Evolutionary conservation across 2,329 filamentous ascomycete species (phyloP).

Genomic region (Pseudovirgaria hyperparasitica): DNA sequence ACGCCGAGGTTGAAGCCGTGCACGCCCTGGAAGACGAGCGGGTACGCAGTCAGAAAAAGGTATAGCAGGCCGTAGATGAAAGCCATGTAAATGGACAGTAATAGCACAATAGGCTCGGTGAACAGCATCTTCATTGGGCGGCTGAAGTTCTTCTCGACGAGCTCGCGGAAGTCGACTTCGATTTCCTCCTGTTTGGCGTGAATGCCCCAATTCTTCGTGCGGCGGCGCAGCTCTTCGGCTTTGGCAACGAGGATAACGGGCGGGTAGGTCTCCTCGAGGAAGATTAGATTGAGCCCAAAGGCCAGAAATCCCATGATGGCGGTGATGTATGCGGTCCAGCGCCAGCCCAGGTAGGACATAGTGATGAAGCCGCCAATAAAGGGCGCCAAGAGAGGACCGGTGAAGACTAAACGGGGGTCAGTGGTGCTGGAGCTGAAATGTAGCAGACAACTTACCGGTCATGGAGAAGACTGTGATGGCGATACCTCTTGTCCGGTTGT

Average conservation of each 20-base stretch:
- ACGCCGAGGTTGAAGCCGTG: slow-evolving; percentile 59
- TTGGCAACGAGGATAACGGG: slow-evolving; percentile 45
- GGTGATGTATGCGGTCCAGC: slow-evolving; percentile 42
- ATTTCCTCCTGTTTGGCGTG: slow-evolving; percentile 46
- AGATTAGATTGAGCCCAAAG: slow-evolving; percentile 36
- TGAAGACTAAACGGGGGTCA: no score
- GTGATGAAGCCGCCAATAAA: slow-evolving; percentile 44
- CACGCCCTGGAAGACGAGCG: slow-evolving; percentile 61
- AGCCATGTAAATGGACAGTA: slow-evolving; percentile 34
- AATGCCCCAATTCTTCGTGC: slow-evolving; percentile 48
- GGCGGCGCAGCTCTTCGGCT: slow-evolving; percentile 39
- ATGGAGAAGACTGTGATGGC: slow-evolving; percentile 38
- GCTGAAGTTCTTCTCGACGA: slow-evolving; percentile 40
- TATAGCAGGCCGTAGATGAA: slow-evolving; percentile 57
- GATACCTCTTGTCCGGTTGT: slow-evolving; percentile 30
- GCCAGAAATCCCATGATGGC: slow-evolving; percentile 43
- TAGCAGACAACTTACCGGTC: no score
- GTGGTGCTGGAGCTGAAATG: no score
- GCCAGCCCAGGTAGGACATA: slow-evolving; percentile 38
- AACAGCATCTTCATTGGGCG: slow-evolving; percentile 37
- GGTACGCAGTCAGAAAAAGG: slow-evolving; percentile 75
- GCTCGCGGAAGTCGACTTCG: slow-evolving; percentile 37
- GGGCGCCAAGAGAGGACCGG: slow-evolving; percentile 39
- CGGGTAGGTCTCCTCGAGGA: slow-evolving; percentile 45
- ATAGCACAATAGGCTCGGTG: slow-evolving; percentile 36